phyloP scores from a whole-genome alignment of 768 basidiomycete genomes.

The Mycena vulgaris region DNA sequence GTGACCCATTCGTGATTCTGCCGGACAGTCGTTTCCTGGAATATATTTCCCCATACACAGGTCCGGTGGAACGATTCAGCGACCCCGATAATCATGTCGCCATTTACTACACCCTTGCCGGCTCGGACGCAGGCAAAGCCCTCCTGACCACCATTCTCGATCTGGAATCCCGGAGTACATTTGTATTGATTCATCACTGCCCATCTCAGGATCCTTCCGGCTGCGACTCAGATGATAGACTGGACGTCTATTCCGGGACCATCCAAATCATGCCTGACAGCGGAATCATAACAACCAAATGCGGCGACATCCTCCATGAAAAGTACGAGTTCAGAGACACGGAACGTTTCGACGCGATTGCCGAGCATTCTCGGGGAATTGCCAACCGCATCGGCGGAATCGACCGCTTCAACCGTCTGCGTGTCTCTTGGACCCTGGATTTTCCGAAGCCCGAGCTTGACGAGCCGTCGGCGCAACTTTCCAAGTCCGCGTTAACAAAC shows the following conservation, averaged over 20 bases:
- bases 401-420: background rate
- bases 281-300: background rate
- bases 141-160: conserved; percentile 23
- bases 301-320: background rate
- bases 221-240: background rate
- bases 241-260: background rate
- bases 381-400: conserved; percentile 11
- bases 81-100: background rate
- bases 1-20: background rate
- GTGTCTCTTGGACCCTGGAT: background rate
- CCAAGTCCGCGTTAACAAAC: no score
- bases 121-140: background rate
- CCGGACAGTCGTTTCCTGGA: background rate
- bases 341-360: background rate
- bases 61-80: conserved; percentile 11
- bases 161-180: background rate
- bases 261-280: background rate
- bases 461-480: background rate
- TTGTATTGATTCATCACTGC: conserved; percentile 10
- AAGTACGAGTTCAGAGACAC: background rate
- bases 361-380: background rate
- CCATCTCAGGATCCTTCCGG: no score
- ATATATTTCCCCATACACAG: conserved; percentile 11
- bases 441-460: background rate
- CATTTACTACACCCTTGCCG: conserved; percentile 8